Evolutionary conservation across 2,329 filamentous ascomycete species (phyloP).

Genomic region (Botrytis aclada): DNA sequence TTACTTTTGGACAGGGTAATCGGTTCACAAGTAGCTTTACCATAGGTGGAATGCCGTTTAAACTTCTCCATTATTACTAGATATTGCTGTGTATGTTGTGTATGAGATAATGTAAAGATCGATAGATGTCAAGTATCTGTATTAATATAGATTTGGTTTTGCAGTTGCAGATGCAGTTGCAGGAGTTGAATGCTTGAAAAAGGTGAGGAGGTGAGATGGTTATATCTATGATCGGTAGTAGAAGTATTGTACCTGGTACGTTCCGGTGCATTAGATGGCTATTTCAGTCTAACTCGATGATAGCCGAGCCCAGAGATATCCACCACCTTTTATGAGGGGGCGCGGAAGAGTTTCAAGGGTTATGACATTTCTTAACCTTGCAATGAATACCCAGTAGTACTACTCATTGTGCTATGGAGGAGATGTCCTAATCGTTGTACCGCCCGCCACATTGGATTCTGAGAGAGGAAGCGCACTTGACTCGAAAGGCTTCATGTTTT

Average conservation of each 20-base stretch:
- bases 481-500: neutral
- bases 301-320: conserved; percentile 4
- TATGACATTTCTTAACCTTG: neutral
- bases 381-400: neutral
- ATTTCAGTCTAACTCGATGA: conserved; percentile 6
- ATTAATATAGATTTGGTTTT: no score
- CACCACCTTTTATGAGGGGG: neutral
- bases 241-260: neutral
- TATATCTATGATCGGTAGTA: neutral
- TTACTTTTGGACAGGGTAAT: conserved; percentile 11
- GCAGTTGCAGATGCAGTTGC: neutral
- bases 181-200: neutral
- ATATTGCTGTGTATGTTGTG: neutral
- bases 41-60: neutral
- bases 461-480: neutral
- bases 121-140: neutral
- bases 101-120: neutral
- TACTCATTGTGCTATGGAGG: neutral
- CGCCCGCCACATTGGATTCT: neutral
- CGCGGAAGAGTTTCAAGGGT: conserved; percentile 1
- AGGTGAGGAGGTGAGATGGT: conserved; percentile 4
- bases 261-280: neutral
- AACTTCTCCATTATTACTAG: conserved; percentile 1
- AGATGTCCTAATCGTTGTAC: neutral
- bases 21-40: conserved; percentile 13